Evolutionary conservation across 2,329 filamentous ascomycete genomes (phyloP).

Genomic region (Emmonsia crescens): DNA sequence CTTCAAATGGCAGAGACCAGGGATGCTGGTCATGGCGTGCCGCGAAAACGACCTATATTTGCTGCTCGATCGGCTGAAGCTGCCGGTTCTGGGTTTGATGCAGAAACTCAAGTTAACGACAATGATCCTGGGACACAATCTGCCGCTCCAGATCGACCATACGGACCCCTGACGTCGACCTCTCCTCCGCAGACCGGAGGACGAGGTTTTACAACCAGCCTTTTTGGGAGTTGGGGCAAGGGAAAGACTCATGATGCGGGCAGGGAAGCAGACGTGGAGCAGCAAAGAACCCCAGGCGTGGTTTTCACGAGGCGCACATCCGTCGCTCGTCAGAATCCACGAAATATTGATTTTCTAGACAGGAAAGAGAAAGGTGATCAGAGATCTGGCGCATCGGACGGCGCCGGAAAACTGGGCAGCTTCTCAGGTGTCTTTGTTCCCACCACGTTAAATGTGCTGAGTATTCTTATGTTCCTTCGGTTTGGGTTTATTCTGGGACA

Average conservation of each 20-base stretch:
- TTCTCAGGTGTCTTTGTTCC: conserved; percentile 77
- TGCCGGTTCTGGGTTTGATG: conserved; percentile 27
- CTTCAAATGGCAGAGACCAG: not conserved
- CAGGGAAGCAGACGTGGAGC: not conserved
- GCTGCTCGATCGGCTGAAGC: conserved; percentile 29
- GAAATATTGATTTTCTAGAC: conserved; percentile 15
- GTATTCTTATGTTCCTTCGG: conserved; percentile 83
- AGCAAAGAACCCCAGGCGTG: conserved; percentile 3
- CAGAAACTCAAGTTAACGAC: conserved; percentile 18
- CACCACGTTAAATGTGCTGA: conserved; percentile 78
- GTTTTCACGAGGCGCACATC: conserved; percentile 10
- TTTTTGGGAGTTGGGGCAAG: conserved; percentile 3
- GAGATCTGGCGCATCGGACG: conserved; percentile 18
- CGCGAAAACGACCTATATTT: conserved; percentile 30
- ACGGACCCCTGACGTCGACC: conserved; percentile 14
- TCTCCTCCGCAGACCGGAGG: conserved; percentile 11
- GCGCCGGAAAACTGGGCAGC: conserved; percentile 56
- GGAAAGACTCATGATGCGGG: not conserved
- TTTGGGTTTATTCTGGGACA: conserved; percentile 79
- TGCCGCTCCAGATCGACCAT: not conserved
- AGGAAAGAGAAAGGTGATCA: conserved; percentile 24
- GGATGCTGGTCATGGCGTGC: conserved; percentile 4
- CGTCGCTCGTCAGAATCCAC: conserved; percentile 10
- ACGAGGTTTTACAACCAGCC: conserved; percentile 9
- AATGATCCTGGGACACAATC: conserved; percentile 17